These are phyloP conservation scores for Wickerhamomyces ciferrii DNA, from an alignment of 805 yeast genomes.

Conservation along the genomic window DNA sequence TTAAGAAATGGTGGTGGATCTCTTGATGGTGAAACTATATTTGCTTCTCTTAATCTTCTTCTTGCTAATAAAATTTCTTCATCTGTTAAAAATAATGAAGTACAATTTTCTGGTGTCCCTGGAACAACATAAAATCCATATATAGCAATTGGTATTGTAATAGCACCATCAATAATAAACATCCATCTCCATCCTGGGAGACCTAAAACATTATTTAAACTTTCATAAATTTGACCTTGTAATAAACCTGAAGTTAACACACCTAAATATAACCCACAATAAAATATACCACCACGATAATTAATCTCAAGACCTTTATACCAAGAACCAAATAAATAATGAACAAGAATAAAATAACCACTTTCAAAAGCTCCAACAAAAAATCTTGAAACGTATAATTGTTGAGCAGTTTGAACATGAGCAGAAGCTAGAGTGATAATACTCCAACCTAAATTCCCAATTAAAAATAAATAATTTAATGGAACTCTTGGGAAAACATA, in stretches of 20 bases:
- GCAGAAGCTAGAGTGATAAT: constrained; percentile 53
- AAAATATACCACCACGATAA: constrained; percentile 59
- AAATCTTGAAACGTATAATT: constrained; percentile 37
- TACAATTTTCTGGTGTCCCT: constrained; percentile 57
- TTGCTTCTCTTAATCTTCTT: constrained; percentile 29
- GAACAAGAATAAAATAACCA: constrained; percentile 55
- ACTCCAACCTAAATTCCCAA: constrained; percentile 62
- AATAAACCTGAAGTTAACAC: neutral
- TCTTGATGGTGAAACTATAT: constrained; percentile 29
- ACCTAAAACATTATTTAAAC: constrained; percentile 40
- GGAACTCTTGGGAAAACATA: constrained; percentile 53
- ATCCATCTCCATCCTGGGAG: constrained; percentile 70
- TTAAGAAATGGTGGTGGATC: constrained; percentile 31
- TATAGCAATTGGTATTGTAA: constrained; percentile 53
- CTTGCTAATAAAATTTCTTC: constrained; percentile 50
- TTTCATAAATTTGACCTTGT: neutral
- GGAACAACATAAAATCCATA: constrained; percentile 45
- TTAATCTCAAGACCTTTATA: constrained; percentile 53
- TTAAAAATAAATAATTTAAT: constrained; percentile 40
- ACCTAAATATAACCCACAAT: constrained; percentile 37
- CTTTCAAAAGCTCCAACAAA: constrained; percentile 39
- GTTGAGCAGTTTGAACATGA: constrained; percentile 40
- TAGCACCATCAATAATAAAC: constrained; percentile 58
- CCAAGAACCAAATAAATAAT: constrained; percentile 56
- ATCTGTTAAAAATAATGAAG: constrained; percentile 45